A percentile compares a stretch with the other conserved stretches of the same genome.
Evolutionary conservation across 2,329 filamentous ascomycete species (phyloP).

Genomic region (Aspergillus brasiliensis): DNA sequence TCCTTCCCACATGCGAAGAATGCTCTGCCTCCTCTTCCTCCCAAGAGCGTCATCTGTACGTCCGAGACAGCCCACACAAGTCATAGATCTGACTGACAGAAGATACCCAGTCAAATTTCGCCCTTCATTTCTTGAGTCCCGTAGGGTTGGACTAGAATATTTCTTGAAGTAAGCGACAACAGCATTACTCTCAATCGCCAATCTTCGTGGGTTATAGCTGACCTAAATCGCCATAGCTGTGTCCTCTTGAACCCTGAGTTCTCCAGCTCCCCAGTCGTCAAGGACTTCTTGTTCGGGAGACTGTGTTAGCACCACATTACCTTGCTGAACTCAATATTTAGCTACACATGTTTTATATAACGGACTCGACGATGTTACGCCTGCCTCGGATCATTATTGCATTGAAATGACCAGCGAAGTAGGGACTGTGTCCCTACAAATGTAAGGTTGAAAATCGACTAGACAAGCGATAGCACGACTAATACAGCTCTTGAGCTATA

Average conservation of each 20-base stretch:
- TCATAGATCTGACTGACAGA: conserved; percentile 12
- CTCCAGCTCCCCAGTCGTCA: conserved; percentile 83
- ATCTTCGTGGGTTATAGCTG: conserved; percentile 13
- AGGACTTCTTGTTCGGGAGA: conserved; percentile 76
- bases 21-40: conserved; percentile 86
- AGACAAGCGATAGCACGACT: neutral
- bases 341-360: neutral
- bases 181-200: conserved; percentile 2
- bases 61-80: conserved; percentile 11
- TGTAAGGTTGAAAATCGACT: neutral
- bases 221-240: conserved; percentile 59
- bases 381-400: neutral
- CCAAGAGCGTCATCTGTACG: conserved; percentile 86
- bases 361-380: conserved; percentile 12
- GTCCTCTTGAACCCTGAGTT: conserved; percentile 92
- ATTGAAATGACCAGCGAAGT: neutral
- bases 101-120: conserved; percentile 65
- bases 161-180: conserved; percentile 76
- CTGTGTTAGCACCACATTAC: conserved; percentile 24
- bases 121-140: conserved; percentile 80
- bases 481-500: neutral
- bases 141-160: conserved; percentile 81
- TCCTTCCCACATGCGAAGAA: conserved; percentile 83
- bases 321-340: neutral
- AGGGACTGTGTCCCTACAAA: neutral